Conservation (phyloP, 805 yeast genomes). For the Candida ponderosae region DNA sequence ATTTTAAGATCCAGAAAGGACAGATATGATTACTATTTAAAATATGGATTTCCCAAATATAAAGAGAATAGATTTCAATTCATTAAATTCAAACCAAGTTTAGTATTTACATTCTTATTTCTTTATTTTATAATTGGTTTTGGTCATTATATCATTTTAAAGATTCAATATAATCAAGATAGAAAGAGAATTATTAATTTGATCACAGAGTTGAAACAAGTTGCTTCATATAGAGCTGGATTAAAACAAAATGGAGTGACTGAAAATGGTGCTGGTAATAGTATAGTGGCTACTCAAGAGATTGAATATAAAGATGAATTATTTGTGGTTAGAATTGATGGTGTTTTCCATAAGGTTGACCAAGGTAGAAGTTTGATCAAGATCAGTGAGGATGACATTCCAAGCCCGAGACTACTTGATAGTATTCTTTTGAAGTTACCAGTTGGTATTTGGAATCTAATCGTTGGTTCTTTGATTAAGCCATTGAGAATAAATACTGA, state of each 20-base stretch:
- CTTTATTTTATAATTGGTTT: conserved; percentile 42
- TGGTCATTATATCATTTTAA: conserved; percentile 52
- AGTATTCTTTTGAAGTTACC: conserved; percentile 37
- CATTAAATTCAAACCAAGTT: conserved; percentile 62
- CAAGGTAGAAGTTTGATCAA: conserved; percentile 30
- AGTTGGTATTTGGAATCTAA: conserved; percentile 33
- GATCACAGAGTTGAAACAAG: conserved; percentile 38
- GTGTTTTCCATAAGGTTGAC: conserved; percentile 47
- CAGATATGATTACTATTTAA: conserved; percentile 77
- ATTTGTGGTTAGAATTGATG: conserved; percentile 40
- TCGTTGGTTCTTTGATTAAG: conserved; percentile 30
- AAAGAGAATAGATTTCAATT: conserved; percentile 61
- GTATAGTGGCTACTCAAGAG: background rate
- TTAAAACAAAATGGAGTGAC: background rate
- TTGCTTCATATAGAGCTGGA: background rate
- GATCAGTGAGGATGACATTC: conserved; percentile 40
- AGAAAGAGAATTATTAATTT: conserved; percentile 45
- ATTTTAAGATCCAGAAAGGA: conserved; percentile 59
- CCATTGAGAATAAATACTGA: conserved; percentile 1
- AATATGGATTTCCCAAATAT: conserved; percentile 82
- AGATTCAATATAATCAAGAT: conserved; percentile 48
- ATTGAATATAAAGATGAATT: background rate
- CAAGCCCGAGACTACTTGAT: conserved; percentile 41
- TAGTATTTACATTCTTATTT: conserved; percentile 40
- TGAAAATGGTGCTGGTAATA: background rate